Conservation (phyloP, 2,329 filamentous ascomycete species). For the Diplodia corticola region DNA sequence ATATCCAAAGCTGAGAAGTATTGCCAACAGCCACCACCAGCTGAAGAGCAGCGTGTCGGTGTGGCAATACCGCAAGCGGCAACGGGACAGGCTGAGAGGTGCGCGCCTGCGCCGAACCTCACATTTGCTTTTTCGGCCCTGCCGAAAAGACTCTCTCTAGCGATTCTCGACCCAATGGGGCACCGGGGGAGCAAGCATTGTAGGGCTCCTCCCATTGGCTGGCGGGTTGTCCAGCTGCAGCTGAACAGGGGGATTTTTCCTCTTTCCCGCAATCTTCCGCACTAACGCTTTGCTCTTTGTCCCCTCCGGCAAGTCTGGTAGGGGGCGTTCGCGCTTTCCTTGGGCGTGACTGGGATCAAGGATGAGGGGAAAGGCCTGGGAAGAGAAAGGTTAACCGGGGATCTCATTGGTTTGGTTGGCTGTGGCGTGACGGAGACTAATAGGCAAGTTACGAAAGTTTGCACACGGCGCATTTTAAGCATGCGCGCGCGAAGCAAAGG, state of each 20-base stretch:
- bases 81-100: no score
- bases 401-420: neutral
- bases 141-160: no score
- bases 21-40: no score
- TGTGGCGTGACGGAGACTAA: neutral
- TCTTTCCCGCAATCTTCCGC: neutral
- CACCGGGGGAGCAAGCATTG: no score
- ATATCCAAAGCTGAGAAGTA: no score
- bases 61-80: no score
- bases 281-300: neutral
- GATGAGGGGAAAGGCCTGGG: neutral
- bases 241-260: neutral
- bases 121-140: no score
- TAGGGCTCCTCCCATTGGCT: no score
- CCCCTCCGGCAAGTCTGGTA: neutral
- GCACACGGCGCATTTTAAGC: neutral
- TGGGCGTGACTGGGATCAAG: neutral
- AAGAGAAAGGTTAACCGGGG: neutral
- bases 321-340: neutral
- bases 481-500: neutral
- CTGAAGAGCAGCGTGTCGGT: no score
- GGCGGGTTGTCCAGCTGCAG: neutral
- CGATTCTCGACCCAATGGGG: no score
- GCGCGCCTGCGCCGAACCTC: no score
- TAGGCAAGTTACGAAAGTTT: neutral